phyloP scores from a whole-genome alignment of 139 green algal species.

The Chlamydomonas sp. region DNA sequence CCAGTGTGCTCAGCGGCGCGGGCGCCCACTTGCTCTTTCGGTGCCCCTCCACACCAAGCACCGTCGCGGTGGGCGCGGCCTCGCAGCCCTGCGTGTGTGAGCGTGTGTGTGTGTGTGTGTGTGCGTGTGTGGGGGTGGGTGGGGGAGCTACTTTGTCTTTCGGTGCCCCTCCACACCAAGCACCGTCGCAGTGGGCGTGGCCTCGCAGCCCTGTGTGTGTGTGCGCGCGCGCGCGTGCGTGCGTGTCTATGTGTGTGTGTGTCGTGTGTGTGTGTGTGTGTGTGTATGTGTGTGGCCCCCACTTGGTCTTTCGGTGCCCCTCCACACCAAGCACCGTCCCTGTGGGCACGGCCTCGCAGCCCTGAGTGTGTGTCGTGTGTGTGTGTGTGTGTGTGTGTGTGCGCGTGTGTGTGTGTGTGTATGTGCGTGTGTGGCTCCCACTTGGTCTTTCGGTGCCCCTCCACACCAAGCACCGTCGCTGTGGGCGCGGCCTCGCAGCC shows the following conservation, averaged over 20 bases:
- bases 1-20: constrained; percentile 84
- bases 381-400: constrained; percentile 6
- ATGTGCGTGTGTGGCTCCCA: background rate
- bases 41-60: constrained; percentile 30
- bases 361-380: background rate
- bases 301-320: background rate
- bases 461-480: too few relatives aligned
- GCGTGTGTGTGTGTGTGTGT: background rate
- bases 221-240: background rate
- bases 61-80: constrained; percentile 14
- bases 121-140: constrained; percentile 9
- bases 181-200: background rate
- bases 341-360: background rate
- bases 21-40: constrained; percentile 38
- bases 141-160: background rate
- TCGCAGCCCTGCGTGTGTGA: constrained; percentile 13
- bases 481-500: too few relatives aligned
- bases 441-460: background rate
- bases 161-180: too few relatives aligned
- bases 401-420: background rate
- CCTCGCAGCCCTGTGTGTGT: background rate
- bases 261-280: background rate
- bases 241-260: background rate
- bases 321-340: background rate
- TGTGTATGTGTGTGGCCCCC: too few relatives aligned